phyloP scores from a whole-genome alignment of 208 protist species.

The Vickermania spadyakhi region DNA sequence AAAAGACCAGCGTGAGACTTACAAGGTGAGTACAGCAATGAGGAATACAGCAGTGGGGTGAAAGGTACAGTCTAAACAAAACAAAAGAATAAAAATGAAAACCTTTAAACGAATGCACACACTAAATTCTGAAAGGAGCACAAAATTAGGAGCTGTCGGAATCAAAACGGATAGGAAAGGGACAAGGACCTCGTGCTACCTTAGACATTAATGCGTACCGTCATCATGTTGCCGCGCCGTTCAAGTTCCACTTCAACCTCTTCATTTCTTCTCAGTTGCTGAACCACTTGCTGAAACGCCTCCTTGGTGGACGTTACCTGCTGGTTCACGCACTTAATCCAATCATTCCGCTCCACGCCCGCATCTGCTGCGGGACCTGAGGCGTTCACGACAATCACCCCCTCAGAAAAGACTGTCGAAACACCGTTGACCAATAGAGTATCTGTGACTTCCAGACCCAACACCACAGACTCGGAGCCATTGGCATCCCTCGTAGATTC shows the following conservation, averaged over 20 bases:
- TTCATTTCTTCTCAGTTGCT: constrained; percentile 15
- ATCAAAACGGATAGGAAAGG: no score
- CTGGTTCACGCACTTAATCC: constrained; percentile 33
- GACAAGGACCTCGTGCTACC: no score
- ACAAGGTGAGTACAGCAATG: no score
- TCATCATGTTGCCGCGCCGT: no score
- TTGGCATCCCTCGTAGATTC: not conserved
- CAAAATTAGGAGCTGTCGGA: no score
- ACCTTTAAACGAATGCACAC: no score
- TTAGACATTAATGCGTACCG: no score
- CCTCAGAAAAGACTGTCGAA: constrained; percentile 34
- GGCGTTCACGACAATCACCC: constrained; percentile 54
- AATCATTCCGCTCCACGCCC: constrained; percentile 49
- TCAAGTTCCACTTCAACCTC: constrained; percentile 32
- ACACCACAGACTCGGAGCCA: constrained; percentile 11
- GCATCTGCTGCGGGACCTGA: constrained; percentile 39
- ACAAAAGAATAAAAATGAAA: no score
- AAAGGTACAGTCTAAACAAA: no score
- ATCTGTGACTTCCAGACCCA: constrained; percentile 58
- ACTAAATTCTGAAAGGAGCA: no score
- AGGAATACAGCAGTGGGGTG: no score
- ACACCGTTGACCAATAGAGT: constrained; percentile 41
- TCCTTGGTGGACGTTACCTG: constrained; percentile 19
- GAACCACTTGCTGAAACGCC: constrained; percentile 41
- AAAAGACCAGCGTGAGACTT: no score